A percentile compares a stretch with the other conserved stretches of the same genome.
Evolutionary conservation across 257 asterid genomes (phyloP).

Genomic region (Avicennia marina): DNA sequence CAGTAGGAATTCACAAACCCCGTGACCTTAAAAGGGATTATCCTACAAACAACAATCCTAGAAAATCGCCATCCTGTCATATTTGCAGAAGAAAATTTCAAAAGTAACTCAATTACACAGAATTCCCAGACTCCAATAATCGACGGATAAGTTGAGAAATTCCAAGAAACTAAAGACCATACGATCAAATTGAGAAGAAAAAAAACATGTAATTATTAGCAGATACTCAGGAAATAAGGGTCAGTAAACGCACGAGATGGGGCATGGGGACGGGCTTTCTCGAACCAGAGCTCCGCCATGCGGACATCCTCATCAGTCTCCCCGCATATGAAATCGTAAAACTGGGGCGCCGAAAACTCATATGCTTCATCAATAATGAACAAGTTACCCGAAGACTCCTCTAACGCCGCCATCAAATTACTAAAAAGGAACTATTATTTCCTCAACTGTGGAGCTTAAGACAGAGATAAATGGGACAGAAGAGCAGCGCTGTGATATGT

Average conservation of each 20-base stretch:
- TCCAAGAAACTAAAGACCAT: neutral
- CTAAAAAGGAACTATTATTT: too few species aligned
- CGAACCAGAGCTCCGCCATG: constrained; percentile 86
- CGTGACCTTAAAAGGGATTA: too few species aligned
- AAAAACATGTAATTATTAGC: neutral
- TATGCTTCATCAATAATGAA: constrained; percentile 57
- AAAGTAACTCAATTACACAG: too few species aligned
- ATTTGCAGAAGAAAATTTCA: neutral
- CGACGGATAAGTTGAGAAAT: neutral
- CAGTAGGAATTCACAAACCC: constrained; percentile 1
- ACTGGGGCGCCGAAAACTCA: constrained; percentile 82
- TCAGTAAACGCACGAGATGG: constrained; percentile 79
- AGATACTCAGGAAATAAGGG: neutral
- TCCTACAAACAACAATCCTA: constrained; percentile 1
- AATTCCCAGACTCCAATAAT: too few species aligned
- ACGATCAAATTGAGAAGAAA: neutral
- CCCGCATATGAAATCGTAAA: constrained; percentile 56
- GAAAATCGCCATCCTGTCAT: neutral
- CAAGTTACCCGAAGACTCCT: constrained; percentile 31
- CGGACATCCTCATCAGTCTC: constrained; percentile 61
- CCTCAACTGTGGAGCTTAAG: too few species aligned
- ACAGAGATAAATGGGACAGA: too few species aligned
- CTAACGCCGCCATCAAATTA: constrained; percentile 43
- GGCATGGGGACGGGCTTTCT: constrained; percentile 46
- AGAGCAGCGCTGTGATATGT: too few species aligned